These are phyloP conservation scores for Venturia asperata DNA, from an alignment of 2,329 filamentous ascomycete genomes.

Conservation along the genomic window DNA sequence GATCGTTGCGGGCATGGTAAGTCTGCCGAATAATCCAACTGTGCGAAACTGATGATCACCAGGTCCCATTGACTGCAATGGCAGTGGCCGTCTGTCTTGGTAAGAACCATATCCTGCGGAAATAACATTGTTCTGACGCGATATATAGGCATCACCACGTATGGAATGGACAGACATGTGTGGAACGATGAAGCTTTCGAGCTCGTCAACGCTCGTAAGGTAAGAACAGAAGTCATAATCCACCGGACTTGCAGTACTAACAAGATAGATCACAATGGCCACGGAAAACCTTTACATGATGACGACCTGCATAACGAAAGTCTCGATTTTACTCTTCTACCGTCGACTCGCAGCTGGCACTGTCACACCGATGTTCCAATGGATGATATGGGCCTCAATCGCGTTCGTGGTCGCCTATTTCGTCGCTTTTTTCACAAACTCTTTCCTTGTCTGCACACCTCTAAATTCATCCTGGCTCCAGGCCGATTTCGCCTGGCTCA, in stretches of 20 bases:
- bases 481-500: conserved; percentile 20
- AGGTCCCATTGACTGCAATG: conserved; percentile 21
- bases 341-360: conserved; percentile 21
- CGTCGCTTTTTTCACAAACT: conserved; percentile 20
- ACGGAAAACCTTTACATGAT: conserved; percentile 21
- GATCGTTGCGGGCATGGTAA: conserved; percentile 26
- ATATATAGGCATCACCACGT: conserved; percentile 1
- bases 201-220: conserved; percentile 2
- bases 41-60: not conserved
- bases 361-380: conserved; percentile 12
- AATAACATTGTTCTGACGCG: conserved; percentile 19
- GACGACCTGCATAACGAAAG: conserved; percentile 22
- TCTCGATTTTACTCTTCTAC: conserved; percentile 24
- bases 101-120: conserved; percentile 19
- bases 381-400: conserved; percentile 12
- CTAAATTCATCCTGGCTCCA: conserved; percentile 24
- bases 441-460: conserved; percentile 22
- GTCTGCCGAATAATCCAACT: not conserved
- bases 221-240: conserved; percentile 22
- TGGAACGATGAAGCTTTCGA: not conserved
- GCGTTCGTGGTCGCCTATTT: conserved; percentile 21
- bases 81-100: conserved; percentile 22
- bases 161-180: conserved; percentile 18
- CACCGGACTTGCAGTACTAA: conserved; percentile 24
- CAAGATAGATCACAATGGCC: conserved; percentile 21